phyloP scores from a whole-genome alignment of 768 basidiomycete genomes.

The Suillus americanus region DNA sequence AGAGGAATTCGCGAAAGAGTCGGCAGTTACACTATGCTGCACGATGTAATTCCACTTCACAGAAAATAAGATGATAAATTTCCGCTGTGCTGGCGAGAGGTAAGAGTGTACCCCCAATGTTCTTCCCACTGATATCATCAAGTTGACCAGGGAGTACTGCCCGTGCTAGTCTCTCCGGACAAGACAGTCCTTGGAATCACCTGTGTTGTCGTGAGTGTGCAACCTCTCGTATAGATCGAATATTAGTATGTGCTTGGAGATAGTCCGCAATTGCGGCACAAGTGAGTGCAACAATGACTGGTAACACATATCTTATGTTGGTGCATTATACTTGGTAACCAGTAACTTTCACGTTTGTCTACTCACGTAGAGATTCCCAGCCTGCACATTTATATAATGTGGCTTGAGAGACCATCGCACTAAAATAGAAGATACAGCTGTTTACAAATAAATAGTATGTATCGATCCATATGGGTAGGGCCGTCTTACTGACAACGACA shows the following conservation, averaged over 20 bases:
- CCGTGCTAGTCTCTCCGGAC: no score
- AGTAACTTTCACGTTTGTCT: not conserved
- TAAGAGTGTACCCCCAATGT: no score
- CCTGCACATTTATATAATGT: not conserved
- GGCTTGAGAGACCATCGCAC: not conserved
- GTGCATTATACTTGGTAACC: not conserved
- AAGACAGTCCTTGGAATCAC: no score
- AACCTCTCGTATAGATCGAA: not conserved
- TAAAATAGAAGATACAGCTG: not conserved
- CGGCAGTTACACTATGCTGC: no score
- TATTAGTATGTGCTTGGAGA: not conserved
- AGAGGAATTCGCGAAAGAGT: not conserved
- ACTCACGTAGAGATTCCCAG: not conserved
- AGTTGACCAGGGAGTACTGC: no score
- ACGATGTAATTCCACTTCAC: not conserved
- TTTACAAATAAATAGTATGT: not conserved
- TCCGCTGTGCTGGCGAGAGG: no score
- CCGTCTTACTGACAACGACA: not conserved
- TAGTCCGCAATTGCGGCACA: not conserved
- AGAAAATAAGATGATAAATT: no score
- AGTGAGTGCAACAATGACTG: not conserved
- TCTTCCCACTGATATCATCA: no score
- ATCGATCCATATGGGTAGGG: not conserved
- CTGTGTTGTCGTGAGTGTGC: no score
- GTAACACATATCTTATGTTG: constrained; percentile 10